Evolutionary conservation across 371 early-diverging fungal species (phyloP), one percentile per base, ranked within the genome.

Genomic region (Syncephalastrum racemosum): DNA sequence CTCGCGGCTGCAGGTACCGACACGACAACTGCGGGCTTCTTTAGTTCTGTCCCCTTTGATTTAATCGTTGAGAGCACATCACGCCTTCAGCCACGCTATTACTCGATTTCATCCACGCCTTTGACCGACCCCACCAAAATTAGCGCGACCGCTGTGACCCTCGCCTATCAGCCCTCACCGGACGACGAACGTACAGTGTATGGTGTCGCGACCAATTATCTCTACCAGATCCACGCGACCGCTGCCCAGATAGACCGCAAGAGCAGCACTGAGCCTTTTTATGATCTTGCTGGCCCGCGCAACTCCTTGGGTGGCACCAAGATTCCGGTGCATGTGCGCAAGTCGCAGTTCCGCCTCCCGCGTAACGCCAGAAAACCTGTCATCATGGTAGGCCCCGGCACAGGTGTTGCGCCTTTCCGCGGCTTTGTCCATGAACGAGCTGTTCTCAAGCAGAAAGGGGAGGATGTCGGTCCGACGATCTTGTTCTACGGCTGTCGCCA

Each of bases 401-500:
- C 99, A 0, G 99, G 99, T 42, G 93, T 98, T 19, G 99, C 99
- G 4, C 99, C 99, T 22, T 97, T 98, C 91, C 86, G 93, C 31
- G 99, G 91, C 2, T 98, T 98, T 71, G 72, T 96, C 0, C 88
- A 88, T 59, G 97, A 98, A 61, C 91, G 99, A 54, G 86, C 84
- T 4, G 58, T 73, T 31, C 77, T 77, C 58, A 84, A 75, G 46
- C 70, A 77, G 51, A 67, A 84, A 40, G 81, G 81, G 45, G 77
- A 75, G 53, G 69, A 79, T 20, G 82, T 89, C 27, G 96, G 99
- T 13, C 79, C 90, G 1, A 90, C 97, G 1, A 70, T 93, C 45
- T 72, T 98, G 56, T 97, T 96, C 79, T 96, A 86, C 70, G 99
- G 99, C 14, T 93, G 96, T 66, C 89, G 99, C 53, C 87, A 86